Percentiles rank a stretch among this genome's conserved stretches.
phyloP scores from a whole-genome alignment of 306 rosid species.

The Pyrus communis region DNA sequence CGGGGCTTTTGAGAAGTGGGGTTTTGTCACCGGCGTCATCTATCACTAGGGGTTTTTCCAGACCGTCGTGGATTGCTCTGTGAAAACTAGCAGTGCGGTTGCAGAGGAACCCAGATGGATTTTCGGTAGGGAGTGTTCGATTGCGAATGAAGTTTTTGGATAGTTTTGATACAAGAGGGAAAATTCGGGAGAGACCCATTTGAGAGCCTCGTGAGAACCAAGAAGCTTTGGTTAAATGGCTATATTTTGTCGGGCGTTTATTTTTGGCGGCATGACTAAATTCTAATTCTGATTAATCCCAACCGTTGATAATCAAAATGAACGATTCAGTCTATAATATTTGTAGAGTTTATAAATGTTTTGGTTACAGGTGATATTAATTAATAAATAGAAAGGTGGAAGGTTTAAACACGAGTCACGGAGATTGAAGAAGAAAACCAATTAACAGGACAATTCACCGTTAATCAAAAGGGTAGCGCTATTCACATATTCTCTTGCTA shows the following conservation, averaged over 20 bases:
- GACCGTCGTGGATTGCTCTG: constrained; percentile 6
- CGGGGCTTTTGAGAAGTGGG: constrained; percentile 5
- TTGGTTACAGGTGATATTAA: no score
- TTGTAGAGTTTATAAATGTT: no score
- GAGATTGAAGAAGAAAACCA: no score
- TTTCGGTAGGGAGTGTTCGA: constrained; percentile 3
- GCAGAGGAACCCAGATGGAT: not conserved
- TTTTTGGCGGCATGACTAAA: not conserved
- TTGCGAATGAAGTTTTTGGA: constrained; percentile 4
- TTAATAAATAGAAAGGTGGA: no score
- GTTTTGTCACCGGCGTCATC: constrained; percentile 7
- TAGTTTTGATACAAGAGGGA: constrained; percentile 9
- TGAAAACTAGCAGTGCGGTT: not conserved
- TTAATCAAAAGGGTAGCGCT: no score
- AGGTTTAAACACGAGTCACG: no score
- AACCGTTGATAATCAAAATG: no score
- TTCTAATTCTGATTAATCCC: not conserved
- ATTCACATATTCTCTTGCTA: no score
- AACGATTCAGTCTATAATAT: no score
- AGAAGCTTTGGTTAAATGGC: not conserved
- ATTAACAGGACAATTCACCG: no score
- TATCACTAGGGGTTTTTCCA: not conserved
- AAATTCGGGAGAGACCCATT: constrained; percentile 33
- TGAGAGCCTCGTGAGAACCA: not conserved
- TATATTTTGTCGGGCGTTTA: not conserved